Percentiles rank a stretch among this genome's conserved stretches.
phyloP scores from a whole-genome alignment of 768 basidiomycete genomes.

The Suillus paluster region DNA sequence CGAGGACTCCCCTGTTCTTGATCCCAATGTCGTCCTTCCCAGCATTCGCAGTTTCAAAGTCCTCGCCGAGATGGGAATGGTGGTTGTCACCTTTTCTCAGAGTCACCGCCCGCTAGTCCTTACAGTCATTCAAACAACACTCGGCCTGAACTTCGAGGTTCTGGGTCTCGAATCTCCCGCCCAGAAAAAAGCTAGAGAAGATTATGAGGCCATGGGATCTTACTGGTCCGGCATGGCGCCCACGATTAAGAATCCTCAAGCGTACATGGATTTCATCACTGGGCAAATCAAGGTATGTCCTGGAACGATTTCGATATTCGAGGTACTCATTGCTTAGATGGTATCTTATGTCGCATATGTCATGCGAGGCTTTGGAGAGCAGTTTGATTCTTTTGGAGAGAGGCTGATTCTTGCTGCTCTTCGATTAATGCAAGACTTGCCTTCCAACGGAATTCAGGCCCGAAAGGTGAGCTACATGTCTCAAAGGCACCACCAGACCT shows the following conservation, averaged over 20 bases:
- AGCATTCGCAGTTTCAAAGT: constrained; percentile 91
- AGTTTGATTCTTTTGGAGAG: constrained; percentile 78
- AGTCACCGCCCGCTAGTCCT: constrained; percentile 69
- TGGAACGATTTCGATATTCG: background rate
- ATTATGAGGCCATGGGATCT: constrained; percentile 80
- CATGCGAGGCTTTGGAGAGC: constrained; percentile 67
- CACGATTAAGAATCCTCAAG: constrained; percentile 68
- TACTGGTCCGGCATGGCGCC: constrained; percentile 85
- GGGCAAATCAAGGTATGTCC: constrained; percentile 84
- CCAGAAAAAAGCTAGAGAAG: constrained; percentile 76
- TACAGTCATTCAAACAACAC: constrained; percentile 68
- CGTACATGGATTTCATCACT: constrained; percentile 83
- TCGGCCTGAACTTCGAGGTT: constrained; percentile 80
- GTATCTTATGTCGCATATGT: constrained; percentile 93
- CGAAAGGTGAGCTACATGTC: constrained; percentile 62
- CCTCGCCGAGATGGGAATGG: constrained; percentile 90
- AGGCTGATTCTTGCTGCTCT: constrained; percentile 79
- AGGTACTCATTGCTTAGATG: constrained; percentile 53
- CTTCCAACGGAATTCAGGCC: constrained; percentile 78
- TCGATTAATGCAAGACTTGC: constrained; percentile 93
- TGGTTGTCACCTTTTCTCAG: constrained; percentile 90
- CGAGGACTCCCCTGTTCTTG: constrained; percentile 59
- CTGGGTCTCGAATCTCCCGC: constrained; percentile 80
- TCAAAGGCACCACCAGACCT: constrained; percentile 1
- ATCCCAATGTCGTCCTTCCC: constrained; percentile 63